Base-by-base conservation (phyloP, 805 yeast genomes). In the Yarrowia alimentaria region DNA sequence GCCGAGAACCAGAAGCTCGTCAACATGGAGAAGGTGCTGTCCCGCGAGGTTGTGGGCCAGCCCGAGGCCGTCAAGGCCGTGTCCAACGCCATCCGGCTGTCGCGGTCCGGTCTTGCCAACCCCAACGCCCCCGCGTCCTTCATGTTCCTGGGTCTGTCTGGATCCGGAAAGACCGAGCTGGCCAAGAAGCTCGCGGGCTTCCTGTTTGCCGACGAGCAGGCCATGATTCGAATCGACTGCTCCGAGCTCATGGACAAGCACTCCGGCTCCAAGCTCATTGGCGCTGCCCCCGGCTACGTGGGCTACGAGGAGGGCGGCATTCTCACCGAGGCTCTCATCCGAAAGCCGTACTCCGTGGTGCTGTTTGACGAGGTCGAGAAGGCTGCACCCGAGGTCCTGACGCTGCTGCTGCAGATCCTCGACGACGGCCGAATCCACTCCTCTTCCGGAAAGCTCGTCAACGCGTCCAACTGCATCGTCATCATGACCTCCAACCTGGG, bases 221-320 rank as follows among this genome's bases (percentile, higher is more conserved):
- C 96, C 43, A 91, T 93, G 87, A 85, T 93, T 64, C 83, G 99
- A 71, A 89, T 93, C 57, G 99, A 93, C 68, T 93, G 99, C 70
- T 90, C 98, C 4, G 99, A 93, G 68, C 75, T 93, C 61, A 80
- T 85, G 68, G 99, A 93, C 71, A 93, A 93, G 62, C 88, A 94
- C 79, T 85, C 96, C 5, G 94, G 93, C 4, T 87, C 97, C 7
- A 93, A 93, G 66, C 78, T 93, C 55, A 75, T 93, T 52, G 99
- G 99, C 70, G 93, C 98, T 16, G 95, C 98, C 2, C 96, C 98
- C 1, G 99, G 99, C 61, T 85, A 85, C 61, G 85, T 93, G 60
- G 99, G 99, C 30, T 94, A 85, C 67, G 97, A 90, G 65, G 96
- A 93, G 67, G 99, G 99, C 66, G 99, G 99, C 58, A 78, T 91